Evolutionary conservation across 2,329 filamentous ascomycete genomes (phyloP), one percentile per base, ranked within the genome.

Genomic region (Emergomyces pasteurianus): DNA sequence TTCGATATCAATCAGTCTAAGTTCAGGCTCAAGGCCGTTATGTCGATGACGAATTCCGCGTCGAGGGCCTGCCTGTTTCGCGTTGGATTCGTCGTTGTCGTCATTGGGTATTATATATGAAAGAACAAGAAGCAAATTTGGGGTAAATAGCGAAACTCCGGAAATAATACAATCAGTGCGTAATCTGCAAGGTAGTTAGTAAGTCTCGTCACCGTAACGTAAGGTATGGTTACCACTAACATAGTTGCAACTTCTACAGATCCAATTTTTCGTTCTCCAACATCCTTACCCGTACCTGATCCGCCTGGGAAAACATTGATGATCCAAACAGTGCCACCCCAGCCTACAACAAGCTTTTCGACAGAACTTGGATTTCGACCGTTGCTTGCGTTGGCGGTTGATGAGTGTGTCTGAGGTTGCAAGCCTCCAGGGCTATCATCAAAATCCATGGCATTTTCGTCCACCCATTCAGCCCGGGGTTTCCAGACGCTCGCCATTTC

Each of bases 151-250:
- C 65, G 92, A 95, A 75, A 99, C 88, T 69, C 94, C 94, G 72
- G 94, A 96, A 79, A 99, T 90, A 73, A 96, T 91, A 80, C 94
- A 97, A 78, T 99, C 94, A 76, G 94, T 95, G 70, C 91, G 89
- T 75, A 97, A 83, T 75, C 88, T 92, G 65, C 21, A 31, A 31
- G 58, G n/a, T 56, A 14, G 58, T 71, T 53, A 72, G 72, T 64
- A 71, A 66, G 64, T 71, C 75, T 67, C 75, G 72, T 52, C 8
- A 12, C 9, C 12, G 14, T 23, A 42, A 23, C 18, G 3, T 10
- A 34, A 16, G 38, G 34, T 6, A 58, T 5, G 49, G 14, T 23
- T 18, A n/a, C 82, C 89, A 82, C 73, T 55, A 38, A 95, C 89
- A 92, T 92, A 75, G 95, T 95, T 64, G 90, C 85, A 71, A 97